A percentile compares a stretch with the other conserved stretches of the same genome.
phyloP scores from a whole-genome alignment of 495 filamentous ascomycete species.

The Extremus antarcticus region DNA sequence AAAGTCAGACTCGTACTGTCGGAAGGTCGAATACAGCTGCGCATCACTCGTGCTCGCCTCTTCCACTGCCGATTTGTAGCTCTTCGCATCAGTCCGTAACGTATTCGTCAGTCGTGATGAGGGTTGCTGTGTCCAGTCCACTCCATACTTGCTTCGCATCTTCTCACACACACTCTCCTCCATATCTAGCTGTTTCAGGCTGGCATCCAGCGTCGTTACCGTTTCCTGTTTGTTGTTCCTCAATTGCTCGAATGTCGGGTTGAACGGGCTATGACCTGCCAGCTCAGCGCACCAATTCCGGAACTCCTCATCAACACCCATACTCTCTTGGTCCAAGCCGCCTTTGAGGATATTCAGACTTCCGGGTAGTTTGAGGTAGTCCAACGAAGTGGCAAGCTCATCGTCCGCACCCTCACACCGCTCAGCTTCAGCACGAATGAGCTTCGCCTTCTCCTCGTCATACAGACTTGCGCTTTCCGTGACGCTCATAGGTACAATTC shows the following conservation, averaged over 20 bases:
- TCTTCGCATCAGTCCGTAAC: constrained; percentile 71
- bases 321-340: constrained; percentile 79
- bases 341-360: constrained; percentile 88
- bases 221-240: constrained; percentile 68
- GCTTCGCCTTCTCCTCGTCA: constrained; percentile 95
- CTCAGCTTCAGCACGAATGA: constrained; percentile 87
- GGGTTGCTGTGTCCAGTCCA: constrained; percentile 94
- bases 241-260: constrained; percentile 63
- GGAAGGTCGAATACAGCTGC: constrained; percentile 71
- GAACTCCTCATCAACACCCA: constrained; percentile 77
- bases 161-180: constrained; percentile 98
- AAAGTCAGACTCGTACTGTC: constrained; percentile 75
- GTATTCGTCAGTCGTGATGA: constrained; percentile 81
- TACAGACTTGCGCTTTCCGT: constrained; percentile 95
- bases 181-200: constrained; percentile 80
- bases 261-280: constrained; percentile 66
- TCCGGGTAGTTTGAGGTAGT: constrained; percentile 82
- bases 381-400: constrained; percentile 90
- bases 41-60: constrained; percentile 81
- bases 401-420: constrained; percentile 80
- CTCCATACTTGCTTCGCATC: constrained; percentile 95
- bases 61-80: constrained; percentile 77
- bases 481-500: constrained; percentile 90
- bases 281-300: constrained; percentile 87
- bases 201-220: constrained; percentile 57